Evolutionary conservation across 495 filamentous ascomycete genomes (phyloP).

Genomic region (Tetracladium setigerum): DNA sequence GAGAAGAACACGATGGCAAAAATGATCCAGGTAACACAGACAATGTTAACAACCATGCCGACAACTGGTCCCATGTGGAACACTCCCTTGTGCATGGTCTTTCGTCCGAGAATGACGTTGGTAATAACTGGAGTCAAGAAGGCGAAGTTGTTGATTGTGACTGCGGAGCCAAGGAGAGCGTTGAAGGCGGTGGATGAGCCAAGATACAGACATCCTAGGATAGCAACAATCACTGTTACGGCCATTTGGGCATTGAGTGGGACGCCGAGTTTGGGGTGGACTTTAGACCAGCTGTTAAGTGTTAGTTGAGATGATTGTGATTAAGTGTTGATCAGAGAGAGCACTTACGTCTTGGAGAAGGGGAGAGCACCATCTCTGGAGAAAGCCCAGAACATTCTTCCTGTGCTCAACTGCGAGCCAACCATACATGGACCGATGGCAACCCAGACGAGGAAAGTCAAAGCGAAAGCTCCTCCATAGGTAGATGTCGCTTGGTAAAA

Average conservation of each 20-base stretch:
- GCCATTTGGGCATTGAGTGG: conserved; percentile 45
- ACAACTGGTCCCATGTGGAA: conserved; percentile 23
- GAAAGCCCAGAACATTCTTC: conserved; percentile 53
- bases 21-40: conserved; percentile 28
- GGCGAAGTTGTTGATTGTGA: conserved; percentile 31
- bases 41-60: conserved; percentile 30
- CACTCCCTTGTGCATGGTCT: conserved; percentile 29
- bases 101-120: conserved; percentile 26
- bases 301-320: conserved; percentile 28
- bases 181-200: conserved; percentile 49
- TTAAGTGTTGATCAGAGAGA: conserved; percentile 25
- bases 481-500: conserved; percentile 47
- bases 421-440: conserved; percentile 49
- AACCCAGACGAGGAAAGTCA: conserved; percentile 46
- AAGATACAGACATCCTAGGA: conserved; percentile 53
- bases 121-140: conserved; percentile 30
- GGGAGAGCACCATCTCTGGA: conserved; percentile 26
- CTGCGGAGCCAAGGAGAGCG: conserved; percentile 2
- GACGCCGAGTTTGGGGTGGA: conserved; percentile 32
- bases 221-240: conserved; percentile 37
- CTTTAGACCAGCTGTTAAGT: neutral
- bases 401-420: conserved; percentile 45
- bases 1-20: conserved; percentile 29
- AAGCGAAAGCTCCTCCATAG: conserved; percentile 45
- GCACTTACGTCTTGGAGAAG: conserved; percentile 10